These are phyloP conservation scores for Aureobasidium vineae DNA, from an alignment of 2,329 filamentous ascomycete genomes.

Conservation along the genomic window DNA sequence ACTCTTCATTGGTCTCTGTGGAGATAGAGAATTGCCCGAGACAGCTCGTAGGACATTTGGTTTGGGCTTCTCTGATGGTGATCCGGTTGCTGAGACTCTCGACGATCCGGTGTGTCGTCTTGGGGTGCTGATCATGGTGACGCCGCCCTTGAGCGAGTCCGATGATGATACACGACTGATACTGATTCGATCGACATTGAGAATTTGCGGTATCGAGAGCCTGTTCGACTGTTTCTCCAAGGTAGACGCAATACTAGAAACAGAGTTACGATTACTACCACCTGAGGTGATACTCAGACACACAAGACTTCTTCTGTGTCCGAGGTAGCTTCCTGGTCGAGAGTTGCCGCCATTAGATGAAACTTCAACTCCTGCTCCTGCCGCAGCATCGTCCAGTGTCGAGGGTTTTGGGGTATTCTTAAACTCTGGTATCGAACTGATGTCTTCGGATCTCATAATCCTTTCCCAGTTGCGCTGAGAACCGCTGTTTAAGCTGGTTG, in stretches of 20 bases:
- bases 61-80: conserved; percentile 40
- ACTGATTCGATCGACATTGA: conserved; percentile 39
- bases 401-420: neutral
- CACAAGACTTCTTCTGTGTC: conserved; percentile 24
- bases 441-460: neutral
- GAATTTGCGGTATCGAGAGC: conserved; percentile 37
- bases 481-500: conserved; percentile 19
- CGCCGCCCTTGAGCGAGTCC: conserved; percentile 31
- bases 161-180: conserved; percentile 40
- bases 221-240: conserved; percentile 33
- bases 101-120: conserved; percentile 32
- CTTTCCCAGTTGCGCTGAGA: conserved; percentile 23
- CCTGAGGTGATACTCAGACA: conserved; percentile 33
- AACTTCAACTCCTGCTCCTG: neutral
- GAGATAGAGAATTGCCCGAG: conserved; percentile 37
- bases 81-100: conserved; percentile 43
- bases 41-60: conserved; percentile 36
- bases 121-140: conserved; percentile 40
- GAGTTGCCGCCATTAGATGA: neutral
- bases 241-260: conserved; percentile 32
- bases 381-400: neutral
- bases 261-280: conserved; percentile 31
- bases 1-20: conserved; percentile 33
- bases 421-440: neutral
- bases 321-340: neutral